Evolutionary conservation across 1,139 yeast genomes (phyloP).

Genomic region (Candida tropicalis): DNA sequence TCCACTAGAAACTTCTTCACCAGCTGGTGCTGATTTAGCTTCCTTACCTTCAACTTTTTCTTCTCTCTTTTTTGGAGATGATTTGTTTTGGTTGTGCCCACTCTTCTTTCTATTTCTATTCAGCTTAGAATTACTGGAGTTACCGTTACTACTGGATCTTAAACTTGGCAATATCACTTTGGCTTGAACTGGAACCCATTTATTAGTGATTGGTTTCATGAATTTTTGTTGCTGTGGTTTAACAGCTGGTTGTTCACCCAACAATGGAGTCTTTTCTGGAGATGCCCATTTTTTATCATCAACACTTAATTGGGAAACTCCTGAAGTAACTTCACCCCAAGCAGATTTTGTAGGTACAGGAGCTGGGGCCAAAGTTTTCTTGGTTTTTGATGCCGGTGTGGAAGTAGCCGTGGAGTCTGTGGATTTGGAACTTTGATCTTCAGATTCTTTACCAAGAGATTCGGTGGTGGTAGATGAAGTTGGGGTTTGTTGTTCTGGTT

Average conservation of each 20-base stretch:
- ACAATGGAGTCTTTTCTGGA: slow-evolving; percentile 39
- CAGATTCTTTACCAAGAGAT: slow-evolving; percentile 1
- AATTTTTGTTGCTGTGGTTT: slow-evolving; percentile 45
- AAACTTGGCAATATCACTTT: slow-evolving; percentile 58
- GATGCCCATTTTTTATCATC: slow-evolving; percentile 65
- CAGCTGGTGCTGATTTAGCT: background rate
- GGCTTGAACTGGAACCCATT: slow-evolving; percentile 90
- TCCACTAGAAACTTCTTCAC: background rate
- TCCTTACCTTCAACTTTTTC: slow-evolving; percentile 6
- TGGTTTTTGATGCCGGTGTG: slow-evolving; percentile 23
- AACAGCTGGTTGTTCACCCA: slow-evolving; percentile 20
- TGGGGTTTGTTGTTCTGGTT: background rate
- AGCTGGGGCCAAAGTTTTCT: slow-evolving; percentile 66
- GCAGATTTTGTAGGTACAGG: slow-evolving; percentile 73
- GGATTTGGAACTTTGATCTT: background rate
- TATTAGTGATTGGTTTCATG: slow-evolving; percentile 65
- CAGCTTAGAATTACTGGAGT: slow-evolving; percentile 27
- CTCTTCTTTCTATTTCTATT: slow-evolving; percentile 40
- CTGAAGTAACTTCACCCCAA: slow-evolving; percentile 53
- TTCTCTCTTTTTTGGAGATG: slow-evolving; percentile 13
- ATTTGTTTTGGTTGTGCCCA: slow-evolving; percentile 18
- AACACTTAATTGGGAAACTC: slow-evolving; percentile 21
- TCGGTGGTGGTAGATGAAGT: background rate
- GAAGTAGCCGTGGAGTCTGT: background rate
- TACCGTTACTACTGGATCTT: slow-evolving; percentile 19